These are phyloP conservation scores for Dimocarpus longan DNA, from an alignment of 345 rosid species.

Conservation along the genomic window DNA sequence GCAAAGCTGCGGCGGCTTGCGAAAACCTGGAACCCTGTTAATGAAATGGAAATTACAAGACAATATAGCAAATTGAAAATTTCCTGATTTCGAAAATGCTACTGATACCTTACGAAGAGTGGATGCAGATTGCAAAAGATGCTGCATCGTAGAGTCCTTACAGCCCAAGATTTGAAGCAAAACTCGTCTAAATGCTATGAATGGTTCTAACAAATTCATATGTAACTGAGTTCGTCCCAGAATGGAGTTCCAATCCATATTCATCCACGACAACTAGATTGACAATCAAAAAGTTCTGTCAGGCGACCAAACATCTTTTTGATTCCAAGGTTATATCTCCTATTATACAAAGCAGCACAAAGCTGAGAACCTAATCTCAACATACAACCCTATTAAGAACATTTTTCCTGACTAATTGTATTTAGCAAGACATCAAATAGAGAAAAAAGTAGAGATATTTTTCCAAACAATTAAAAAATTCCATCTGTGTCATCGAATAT, in stretches of 20 bases:
- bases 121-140: slow-evolving; percentile 91
- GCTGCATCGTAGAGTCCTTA: slow-evolving; percentile 53
- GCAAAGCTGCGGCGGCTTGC: slow-evolving; percentile 84
- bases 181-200: slow-evolving; percentile 83
- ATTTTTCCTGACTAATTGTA: neutral
- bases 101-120: slow-evolving; percentile 84
- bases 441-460: too few species aligned
- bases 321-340: neutral
- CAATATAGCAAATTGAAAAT: slow-evolving; percentile 10
- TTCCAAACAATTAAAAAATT: too few species aligned
- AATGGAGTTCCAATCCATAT: slow-evolving; percentile 73
- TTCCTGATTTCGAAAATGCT: neutral
- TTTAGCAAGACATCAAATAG: neutral
- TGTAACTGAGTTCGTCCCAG: slow-evolving; percentile 73
- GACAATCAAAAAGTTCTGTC: slow-evolving; percentile 28
- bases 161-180: slow-evolving; percentile 82
- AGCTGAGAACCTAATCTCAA: too few species aligned
- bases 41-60: slow-evolving; percentile 26
- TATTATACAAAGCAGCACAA: neutral
- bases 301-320: slow-evolving; percentile 18
- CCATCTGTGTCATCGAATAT: too few species aligned
- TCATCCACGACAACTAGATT: slow-evolving; percentile 72
- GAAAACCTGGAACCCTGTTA: slow-evolving; percentile 82
- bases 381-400: neutral
- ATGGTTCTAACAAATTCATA: slow-evolving; percentile 92